Percentiles rank a stretch among this genome's conserved stretches.
Conservation (phyloP, 2,329 filamentous ascomycete species). For the Penicillium sp. region DNA sequence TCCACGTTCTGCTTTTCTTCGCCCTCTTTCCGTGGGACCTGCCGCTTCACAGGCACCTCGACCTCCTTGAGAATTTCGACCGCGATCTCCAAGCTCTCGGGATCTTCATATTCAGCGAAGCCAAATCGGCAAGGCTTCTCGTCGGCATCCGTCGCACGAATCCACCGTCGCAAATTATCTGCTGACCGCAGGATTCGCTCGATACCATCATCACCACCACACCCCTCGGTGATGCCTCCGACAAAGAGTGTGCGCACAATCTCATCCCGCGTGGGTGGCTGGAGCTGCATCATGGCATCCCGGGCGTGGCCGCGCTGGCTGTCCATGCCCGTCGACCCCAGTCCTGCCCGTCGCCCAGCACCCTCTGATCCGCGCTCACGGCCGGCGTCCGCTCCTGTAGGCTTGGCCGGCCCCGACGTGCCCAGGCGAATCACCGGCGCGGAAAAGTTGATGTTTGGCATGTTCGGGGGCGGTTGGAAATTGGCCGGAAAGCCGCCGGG, state of each 20-base stretch:
- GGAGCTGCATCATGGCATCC: slow-evolving; percentile 65
- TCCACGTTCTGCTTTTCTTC: slow-evolving; percentile 52
- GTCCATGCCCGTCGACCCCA: slow-evolving; percentile 60
- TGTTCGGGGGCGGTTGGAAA: slow-evolving; percentile 83
- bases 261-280: slow-evolving; percentile 83
- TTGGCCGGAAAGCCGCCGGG: slow-evolving; percentile 72
- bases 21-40: slow-evolving; percentile 46
- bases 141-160: slow-evolving; percentile 69
- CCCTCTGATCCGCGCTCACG: slow-evolving; percentile 43
- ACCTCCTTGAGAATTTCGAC: slow-evolving; percentile 79
- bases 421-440: slow-evolving; percentile 93
- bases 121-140: slow-evolving; percentile 83
- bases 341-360: slow-evolving; percentile 50
- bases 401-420: slow-evolving; percentile 63
- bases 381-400: slow-evolving; percentile 43
- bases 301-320: slow-evolving; percentile 61
- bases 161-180: slow-evolving; percentile 79
- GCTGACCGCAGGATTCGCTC: slow-evolving; percentile 73
- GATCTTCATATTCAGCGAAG: slow-evolving; percentile 92
- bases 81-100: slow-evolving; percentile 77
- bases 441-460: slow-evolving; percentile 97
- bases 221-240: slow-evolving; percentile 73
- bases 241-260: slow-evolving; percentile 88
- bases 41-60: slow-evolving; percentile 73
- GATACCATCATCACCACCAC: slow-evolving; percentile 70